A percentile compares a stretch with the other conserved stretches of the same genome.
phyloP scores from a whole-genome alignment of 139 green algal species.

The Haematococcus sp. region DNA sequence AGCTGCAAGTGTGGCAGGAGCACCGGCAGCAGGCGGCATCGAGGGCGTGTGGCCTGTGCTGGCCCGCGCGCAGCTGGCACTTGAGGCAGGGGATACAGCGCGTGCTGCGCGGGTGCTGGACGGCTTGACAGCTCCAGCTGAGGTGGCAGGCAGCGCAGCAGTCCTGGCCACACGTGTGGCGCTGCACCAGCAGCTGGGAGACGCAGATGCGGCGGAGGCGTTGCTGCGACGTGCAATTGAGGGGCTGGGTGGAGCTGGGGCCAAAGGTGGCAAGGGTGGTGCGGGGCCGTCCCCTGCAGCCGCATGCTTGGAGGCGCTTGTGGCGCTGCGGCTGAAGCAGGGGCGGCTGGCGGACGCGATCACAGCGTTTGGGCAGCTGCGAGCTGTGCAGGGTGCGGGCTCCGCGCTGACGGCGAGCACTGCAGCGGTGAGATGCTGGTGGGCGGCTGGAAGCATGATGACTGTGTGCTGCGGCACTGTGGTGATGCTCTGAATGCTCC shows the following conservation, averaged over 20 bases:
- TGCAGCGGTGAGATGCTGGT: too few species aligned
- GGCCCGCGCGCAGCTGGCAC: constrained; percentile 65
- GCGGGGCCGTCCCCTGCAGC: constrained; percentile 3
- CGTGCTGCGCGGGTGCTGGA: not conserved
- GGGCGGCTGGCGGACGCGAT: constrained; percentile 24
- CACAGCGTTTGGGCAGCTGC: constrained; percentile 22
- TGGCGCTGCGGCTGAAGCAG: constrained; percentile 58
- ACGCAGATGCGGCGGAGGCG: constrained; percentile 4
- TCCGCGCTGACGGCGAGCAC: too few species aligned
- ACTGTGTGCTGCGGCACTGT: too few species aligned
- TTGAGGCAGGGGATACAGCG: constrained; percentile 23
- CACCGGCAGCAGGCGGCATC: constrained; percentile 2
- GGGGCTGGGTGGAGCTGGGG: not conserved
- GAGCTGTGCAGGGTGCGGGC: not conserved
- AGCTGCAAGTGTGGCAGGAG: constrained; percentile 11
- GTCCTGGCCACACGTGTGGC: constrained; percentile 62
- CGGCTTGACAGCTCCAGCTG: not conserved
- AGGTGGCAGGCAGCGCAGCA: constrained; percentile 12
- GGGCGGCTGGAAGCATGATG: too few species aligned
- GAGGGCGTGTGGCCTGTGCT: constrained; percentile 34
- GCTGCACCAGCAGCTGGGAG: constrained; percentile 47
- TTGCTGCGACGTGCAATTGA: constrained; percentile 7
- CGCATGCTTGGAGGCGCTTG: constrained; percentile 59
- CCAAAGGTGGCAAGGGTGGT: constrained; percentile 3
- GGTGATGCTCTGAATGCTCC: too few species aligned